Evolutionary conservation across 495 filamentous ascomycete species (phyloP), one percentile per base, ranked within the genome.

Genomic region (Penicillium pancosmium): DNA sequence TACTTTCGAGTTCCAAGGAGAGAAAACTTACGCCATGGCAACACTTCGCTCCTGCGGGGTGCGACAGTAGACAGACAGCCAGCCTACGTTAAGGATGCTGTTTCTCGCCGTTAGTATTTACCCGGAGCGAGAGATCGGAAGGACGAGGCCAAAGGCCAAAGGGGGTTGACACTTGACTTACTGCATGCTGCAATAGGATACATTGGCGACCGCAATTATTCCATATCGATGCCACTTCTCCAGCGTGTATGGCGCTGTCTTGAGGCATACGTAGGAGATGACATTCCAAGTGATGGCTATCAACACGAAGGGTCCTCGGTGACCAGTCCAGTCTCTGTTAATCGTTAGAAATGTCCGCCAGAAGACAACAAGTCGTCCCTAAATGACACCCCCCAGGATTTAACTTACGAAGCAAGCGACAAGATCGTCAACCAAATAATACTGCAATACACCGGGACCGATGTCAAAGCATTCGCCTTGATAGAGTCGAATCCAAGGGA

Each of bases 161-260:
- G 15, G 2, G 19, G 27, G 5, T 23, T 4, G 2, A 5, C 15
- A 9, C 2, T 8, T 62, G 68, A 80, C 66, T 66, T 79, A 71
- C 80, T 83, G 73, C 77, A 82, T 58, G 66, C 78, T 78, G 70
- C 78, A 57, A 72, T 83, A 77, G 56, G 82, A 70, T 7, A 73
- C 61, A 18, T 76, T 74, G n/a, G 82, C 73, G 1, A 80, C 76
- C 1, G 78, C 79, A 49, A 80, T 79, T 4, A 74, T 73, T 0
- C 71, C 75, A 40, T 80, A 82, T 25, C 72, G 63, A 9, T 76
- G 74, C 79, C 78, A 78, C 40, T 50, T 53, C 4, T 0, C 55
- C 52, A 0, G 70, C 38, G 23, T 59, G 9, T 54, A 60, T 8
- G 72, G 46, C 0, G 49, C 67, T 9, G 71, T 56, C 31, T 70